Percentiles rank a stretch among this genome's conserved stretches.
Conservation (phyloP, 129 eudicot genomes). For the Saposhnikovia divaricata region DNA sequence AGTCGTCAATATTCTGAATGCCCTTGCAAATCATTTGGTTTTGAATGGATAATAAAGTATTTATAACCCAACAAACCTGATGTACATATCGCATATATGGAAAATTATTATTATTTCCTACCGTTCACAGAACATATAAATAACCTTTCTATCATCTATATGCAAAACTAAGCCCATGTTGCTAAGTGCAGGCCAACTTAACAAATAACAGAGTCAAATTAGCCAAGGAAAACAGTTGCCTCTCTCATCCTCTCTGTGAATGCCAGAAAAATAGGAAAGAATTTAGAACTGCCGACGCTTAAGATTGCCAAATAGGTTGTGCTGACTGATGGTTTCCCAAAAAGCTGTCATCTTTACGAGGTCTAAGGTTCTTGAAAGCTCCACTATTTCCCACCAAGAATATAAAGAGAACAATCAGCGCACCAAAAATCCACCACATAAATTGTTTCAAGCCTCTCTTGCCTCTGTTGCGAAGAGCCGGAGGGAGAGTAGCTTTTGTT, state of each 20-base stretch:
- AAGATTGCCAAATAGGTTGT: not conserved
- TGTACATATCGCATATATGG: not conserved
- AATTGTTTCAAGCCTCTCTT: conserved; percentile 48
- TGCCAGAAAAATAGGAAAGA: not conserved
- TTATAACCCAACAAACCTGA: not conserved
- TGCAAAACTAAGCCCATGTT: not conserved
- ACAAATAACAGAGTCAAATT: not conserved
- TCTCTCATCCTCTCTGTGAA: not conserved
- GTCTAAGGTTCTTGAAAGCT: conserved; percentile 37
- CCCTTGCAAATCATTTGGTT: too few relatives aligned
- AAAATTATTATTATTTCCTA: not conserved
- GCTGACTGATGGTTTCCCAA: not conserved
- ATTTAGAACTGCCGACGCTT: not conserved
- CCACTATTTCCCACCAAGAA: conserved; percentile 17
- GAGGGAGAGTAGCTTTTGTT: conserved; percentile 61
- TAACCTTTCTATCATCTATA: not conserved
- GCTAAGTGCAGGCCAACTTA: not conserved
- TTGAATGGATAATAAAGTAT: too few relatives aligned
- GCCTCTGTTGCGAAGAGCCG: conserved; percentile 60
- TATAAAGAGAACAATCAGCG: conserved; percentile 19
- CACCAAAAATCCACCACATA: conserved; percentile 25
- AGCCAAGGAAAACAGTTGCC: not conserved
- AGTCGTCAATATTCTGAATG: too few relatives aligned
- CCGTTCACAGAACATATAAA: not conserved
- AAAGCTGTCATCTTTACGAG: not conserved